Conservation (phyloP, 2,329 filamentous ascomycete genomes). For the Claviceps sp. region DNA sequence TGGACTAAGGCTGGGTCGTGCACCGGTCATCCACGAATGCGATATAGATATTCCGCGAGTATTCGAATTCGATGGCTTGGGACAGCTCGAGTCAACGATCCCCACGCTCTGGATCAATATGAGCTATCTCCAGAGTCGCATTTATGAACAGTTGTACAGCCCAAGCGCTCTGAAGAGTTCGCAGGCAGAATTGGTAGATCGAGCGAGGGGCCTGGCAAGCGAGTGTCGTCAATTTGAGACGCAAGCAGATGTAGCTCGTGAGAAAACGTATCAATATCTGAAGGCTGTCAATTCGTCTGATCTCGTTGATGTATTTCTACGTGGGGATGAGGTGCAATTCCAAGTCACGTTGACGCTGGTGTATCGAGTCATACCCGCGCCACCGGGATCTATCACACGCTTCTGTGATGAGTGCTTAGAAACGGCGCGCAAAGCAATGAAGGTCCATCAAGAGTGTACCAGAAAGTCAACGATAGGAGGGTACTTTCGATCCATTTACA, state of each 20-base stretch:
- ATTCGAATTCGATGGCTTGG: conserved; percentile 29
- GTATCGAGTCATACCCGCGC: conserved; percentile 37
- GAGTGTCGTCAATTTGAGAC: conserved; percentile 24
- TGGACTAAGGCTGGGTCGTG: conserved; percentile 44
- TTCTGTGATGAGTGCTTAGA: conserved; percentile 37
- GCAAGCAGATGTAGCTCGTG: conserved; percentile 21
- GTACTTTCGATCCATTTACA: conserved; percentile 31
- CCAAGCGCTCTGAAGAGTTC: conserved; percentile 29
- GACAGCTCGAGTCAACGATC: conserved; percentile 21
- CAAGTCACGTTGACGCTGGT: conserved; percentile 36
- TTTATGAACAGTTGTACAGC: conserved; percentile 46
- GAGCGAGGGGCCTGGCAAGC: conserved; percentile 24
- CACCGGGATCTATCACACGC: conserved; percentile 26
- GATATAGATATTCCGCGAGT: conserved; percentile 39
- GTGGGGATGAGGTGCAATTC: conserved; percentile 34
- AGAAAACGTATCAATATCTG: conserved; percentile 23
- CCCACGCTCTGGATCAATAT: conserved; percentile 42
- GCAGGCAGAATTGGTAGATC: conserved; percentile 25
- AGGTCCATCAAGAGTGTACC: conserved; percentile 31
- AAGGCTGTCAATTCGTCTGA: conserved; percentile 25
- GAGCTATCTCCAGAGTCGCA: conserved; percentile 41
- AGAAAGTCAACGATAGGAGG: conserved; percentile 25
- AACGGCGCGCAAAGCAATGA: conserved; percentile 34
- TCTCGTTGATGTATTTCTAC: conserved; percentile 30
- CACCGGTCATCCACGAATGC: conserved; percentile 44